Evolutionary conservation across 2,329 filamentous ascomycete genomes (phyloP).

Genomic region (Penicillium sp.): DNA sequence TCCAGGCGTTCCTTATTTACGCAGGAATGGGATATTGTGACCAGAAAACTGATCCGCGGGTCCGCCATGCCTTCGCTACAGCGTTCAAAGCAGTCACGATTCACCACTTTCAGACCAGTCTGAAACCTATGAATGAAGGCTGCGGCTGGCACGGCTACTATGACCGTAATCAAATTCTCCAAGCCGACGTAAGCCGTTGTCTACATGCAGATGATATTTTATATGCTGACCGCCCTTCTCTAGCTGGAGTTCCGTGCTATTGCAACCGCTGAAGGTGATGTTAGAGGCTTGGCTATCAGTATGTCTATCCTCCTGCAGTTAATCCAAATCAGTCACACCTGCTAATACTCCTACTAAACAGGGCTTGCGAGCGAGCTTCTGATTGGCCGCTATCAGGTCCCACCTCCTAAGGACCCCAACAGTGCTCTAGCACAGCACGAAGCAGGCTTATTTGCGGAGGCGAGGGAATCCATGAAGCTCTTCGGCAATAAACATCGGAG

Average conservation of each 20-base stretch:
- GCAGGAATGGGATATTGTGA: constrained; percentile 2
- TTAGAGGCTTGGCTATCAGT: constrained; percentile 20
- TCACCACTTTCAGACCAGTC: constrained; percentile 4
- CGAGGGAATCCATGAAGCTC: background rate
- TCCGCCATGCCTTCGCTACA: constrained; percentile 7
- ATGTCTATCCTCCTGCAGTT: constrained; percentile 2
- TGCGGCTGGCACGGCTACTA: constrained; percentile 17
- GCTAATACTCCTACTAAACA: background rate
- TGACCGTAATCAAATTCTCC: constrained; percentile 14
- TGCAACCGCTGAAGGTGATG: constrained; percentile 20
- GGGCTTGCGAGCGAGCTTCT: constrained; percentile 28
- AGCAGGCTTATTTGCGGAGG: constrained; percentile 18
- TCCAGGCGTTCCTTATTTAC: constrained; percentile 8
- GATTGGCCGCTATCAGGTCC: constrained; percentile 24
- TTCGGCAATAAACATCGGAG: background rate
- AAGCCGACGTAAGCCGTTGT: background rate
- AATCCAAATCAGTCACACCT: background rate
- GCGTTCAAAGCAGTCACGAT: constrained; percentile 14
- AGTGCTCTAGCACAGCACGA: constrained; percentile 23
- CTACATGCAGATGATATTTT: background rate
- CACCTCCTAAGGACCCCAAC: constrained; percentile 8
- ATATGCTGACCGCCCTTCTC: background rate
- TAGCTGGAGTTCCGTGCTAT: constrained; percentile 5
- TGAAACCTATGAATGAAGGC: constrained; percentile 8
- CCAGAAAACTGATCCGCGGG: background rate